These are phyloP conservation scores for Conoideocrella luteorostrata DNA, from an alignment of 2,329 filamentous ascomycete genomes.

Conservation along the genomic window DNA sequence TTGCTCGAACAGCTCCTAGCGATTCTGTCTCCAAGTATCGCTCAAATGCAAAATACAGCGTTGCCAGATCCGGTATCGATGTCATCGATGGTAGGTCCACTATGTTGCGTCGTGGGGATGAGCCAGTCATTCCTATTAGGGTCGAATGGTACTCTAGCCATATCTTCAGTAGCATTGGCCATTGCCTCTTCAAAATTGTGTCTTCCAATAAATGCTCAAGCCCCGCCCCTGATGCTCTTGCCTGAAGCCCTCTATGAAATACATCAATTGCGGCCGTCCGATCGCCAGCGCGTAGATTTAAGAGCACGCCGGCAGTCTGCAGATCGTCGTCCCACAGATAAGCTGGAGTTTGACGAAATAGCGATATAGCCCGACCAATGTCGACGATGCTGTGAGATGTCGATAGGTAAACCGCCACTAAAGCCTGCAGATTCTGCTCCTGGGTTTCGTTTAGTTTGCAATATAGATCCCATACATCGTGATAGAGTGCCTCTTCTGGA, in stretches of 20 bases:
- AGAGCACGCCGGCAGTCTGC: slow-evolving; percentile 34
- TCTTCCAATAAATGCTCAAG: slow-evolving; percentile 38
- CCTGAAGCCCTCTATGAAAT: slow-evolving; percentile 31
- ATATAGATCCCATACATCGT: slow-evolving; percentile 39
- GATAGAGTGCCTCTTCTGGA: slow-evolving; percentile 23
- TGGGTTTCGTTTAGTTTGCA: slow-evolving; percentile 26
- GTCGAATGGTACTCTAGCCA: slow-evolving; percentile 29
- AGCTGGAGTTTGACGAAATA: slow-evolving; percentile 33
- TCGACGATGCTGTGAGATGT: slow-evolving; percentile 37
- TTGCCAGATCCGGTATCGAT: slow-evolving; percentile 21
- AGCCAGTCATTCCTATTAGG: not conserved
- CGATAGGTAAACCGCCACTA: slow-evolving; percentile 36
- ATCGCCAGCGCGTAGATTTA: slow-evolving; percentile 35
- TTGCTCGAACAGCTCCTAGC: slow-evolving; percentile 15
- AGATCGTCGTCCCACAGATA: slow-evolving; percentile 33
- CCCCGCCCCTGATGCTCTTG: slow-evolving; percentile 27
- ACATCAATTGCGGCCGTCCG: slow-evolving; percentile 30
- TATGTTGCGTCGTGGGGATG: too few relatives aligned
- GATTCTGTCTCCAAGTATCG: slow-evolving; percentile 23
- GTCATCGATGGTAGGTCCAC: slow-evolving; percentile 15
- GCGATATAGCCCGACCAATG: slow-evolving; percentile 35
- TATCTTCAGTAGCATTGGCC: slow-evolving; percentile 28
- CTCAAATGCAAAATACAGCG: slow-evolving; percentile 27
- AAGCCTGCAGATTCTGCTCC: slow-evolving; percentile 20
- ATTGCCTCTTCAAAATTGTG: slow-evolving; percentile 30